A percentile compares a stretch with the other conserved stretches of the same genome.
These are phyloP conservation scores for Speleostelium caveatum DNA, from an alignment of 78 protist species.

Conservation along the genomic window DNA sequence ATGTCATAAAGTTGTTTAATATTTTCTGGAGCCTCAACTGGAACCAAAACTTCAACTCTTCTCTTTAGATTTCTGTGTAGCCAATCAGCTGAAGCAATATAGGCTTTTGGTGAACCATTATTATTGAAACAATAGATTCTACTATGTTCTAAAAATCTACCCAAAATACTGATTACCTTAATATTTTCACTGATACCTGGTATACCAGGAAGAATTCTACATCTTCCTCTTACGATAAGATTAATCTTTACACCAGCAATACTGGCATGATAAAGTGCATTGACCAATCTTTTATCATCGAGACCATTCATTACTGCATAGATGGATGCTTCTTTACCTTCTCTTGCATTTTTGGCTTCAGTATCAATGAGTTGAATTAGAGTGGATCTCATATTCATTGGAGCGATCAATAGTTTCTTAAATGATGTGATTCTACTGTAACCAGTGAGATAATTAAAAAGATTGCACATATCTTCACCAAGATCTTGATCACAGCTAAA, in stretches of 20 bases:
- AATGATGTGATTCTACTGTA: constrained; percentile 52
- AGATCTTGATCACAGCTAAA: constrained; percentile 53
- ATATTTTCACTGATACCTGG: constrained; percentile 50
- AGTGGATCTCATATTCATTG: constrained; percentile 75
- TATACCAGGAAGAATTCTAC: constrained; percentile 66
- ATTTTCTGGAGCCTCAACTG: constrained; percentile 52
- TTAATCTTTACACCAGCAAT: constrained; percentile 71
- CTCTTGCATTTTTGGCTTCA: constrained; percentile 54
- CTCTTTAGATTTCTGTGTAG: constrained; percentile 57
- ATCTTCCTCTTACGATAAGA: constrained; percentile 66
- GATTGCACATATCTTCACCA: constrained; percentile 70
- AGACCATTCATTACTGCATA: constrained; percentile 70
- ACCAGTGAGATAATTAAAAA: constrained; percentile 77
- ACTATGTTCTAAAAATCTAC: constrained; percentile 69
- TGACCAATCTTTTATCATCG: constrained; percentile 55
- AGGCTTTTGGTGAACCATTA: constrained; percentile 45
- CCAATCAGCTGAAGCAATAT: constrained; percentile 75
- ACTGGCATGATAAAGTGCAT: constrained; percentile 61
- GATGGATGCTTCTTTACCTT: constrained; percentile 70
- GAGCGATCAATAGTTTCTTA: constrained; percentile 73
- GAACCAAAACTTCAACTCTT: constrained; percentile 67
- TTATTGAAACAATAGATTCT: constrained; percentile 72
- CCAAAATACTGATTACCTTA: constrained; percentile 39
- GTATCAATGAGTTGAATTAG: constrained; percentile 61
- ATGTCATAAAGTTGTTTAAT: constrained; percentile 40